phyloP scores from a whole-genome alignment of 176 grass and related monocot genomes.

The Puya raimondii region DNA sequence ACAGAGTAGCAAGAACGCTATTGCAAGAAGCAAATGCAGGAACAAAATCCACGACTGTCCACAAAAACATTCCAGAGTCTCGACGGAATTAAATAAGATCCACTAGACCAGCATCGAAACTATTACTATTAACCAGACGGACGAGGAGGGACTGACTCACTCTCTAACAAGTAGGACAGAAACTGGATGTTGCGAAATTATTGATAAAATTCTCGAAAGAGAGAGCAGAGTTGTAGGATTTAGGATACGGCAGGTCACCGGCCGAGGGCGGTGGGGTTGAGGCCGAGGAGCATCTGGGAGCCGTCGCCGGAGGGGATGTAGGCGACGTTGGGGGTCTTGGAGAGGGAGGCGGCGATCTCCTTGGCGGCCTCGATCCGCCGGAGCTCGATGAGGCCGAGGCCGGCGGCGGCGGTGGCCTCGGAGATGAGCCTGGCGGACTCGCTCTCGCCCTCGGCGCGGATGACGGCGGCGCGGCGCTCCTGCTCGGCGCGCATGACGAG shows the following conservation, averaged over 20 bases:
- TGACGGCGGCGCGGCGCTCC: slow-evolving; percentile 85
- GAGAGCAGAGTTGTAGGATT: not conserved
- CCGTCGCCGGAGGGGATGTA: slow-evolving; percentile 56
- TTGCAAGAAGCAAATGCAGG: no score
- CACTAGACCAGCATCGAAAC: no score
- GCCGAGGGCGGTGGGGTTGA: slow-evolving; percentile 38
- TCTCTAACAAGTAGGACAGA: no score
- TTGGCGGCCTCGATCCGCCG: slow-evolving; percentile 86
- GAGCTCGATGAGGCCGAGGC: slow-evolving; percentile 65
- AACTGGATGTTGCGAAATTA: no score
- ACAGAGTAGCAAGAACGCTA: no score
- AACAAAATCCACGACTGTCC: no score
- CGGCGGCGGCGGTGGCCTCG: slow-evolving; percentile 58
- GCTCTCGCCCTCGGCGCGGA: slow-evolving; percentile 82
- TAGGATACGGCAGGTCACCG: not conserved
- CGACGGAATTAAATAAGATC: no score
- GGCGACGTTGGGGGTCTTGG: slow-evolving; percentile 62
- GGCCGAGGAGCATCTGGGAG: slow-evolving; percentile 61
- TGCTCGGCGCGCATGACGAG: slow-evolving; percentile 90
- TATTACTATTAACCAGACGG: no score
- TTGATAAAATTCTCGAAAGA: no score
- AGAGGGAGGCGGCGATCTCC: slow-evolving; percentile 63
- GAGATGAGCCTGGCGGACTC: slow-evolving; percentile 84
- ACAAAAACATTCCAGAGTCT: no score
- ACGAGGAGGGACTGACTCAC: no score